These are phyloP conservation scores for Lasiodiplodia citricola DNA, from an alignment of 2,329 filamentous ascomycete genomes.

Conservation along the genomic window DNA sequence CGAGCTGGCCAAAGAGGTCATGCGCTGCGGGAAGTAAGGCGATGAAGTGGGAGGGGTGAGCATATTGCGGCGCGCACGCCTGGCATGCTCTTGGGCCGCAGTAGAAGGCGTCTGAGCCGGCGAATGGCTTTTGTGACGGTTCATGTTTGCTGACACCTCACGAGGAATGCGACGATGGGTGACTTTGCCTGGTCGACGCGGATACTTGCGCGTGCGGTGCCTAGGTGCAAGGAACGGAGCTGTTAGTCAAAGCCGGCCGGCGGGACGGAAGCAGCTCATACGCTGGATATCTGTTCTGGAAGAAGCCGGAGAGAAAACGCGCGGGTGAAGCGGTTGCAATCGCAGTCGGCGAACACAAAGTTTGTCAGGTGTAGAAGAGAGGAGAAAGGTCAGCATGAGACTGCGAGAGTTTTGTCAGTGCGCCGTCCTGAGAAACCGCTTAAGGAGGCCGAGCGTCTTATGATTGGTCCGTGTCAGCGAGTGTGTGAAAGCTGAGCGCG, in stretches of 20 bases:
- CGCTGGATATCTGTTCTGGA: neutral
- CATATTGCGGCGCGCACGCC: neutral
- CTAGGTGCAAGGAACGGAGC: neutral
- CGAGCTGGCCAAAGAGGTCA: neutral
- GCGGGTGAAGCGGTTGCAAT: neutral
- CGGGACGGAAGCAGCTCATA: neutral
- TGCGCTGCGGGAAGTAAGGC: neutral
- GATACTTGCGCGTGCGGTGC: neutral
- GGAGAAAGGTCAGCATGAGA: neutral
- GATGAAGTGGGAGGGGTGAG: neutral
- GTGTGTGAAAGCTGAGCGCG: neutral
- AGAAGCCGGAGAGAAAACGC: neutral
- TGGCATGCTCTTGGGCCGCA: neutral
- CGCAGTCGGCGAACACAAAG: neutral
- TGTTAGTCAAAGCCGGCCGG: neutral
- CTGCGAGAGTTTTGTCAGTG: neutral
- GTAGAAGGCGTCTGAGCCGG: neutral
- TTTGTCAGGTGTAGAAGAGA: constrained; percentile 2
- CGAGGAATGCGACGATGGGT: neutral
- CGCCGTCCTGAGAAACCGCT: neutral
- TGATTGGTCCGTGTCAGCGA: neutral
- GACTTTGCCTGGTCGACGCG: neutral
- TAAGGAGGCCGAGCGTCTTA: neutral
- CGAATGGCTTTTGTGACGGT: neutral
- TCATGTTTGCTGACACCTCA: neutral